Conservation (phyloP, 2,329 filamentous ascomycete species). For the Tetracladium maxilliforme region DNA sequence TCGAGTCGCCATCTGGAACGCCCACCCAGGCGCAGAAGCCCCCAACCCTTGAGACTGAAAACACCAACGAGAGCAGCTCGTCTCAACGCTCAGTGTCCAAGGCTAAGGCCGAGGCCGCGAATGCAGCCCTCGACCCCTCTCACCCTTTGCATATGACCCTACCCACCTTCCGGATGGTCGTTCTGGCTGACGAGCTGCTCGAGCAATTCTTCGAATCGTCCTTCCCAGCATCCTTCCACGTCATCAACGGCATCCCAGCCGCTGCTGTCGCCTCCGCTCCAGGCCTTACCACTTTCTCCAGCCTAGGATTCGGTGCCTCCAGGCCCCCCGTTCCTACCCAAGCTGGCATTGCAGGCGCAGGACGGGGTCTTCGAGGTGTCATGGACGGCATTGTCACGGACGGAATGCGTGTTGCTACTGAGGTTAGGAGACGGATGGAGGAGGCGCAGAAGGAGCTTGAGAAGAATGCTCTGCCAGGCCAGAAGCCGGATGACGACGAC, state of each 20-base stretch:
- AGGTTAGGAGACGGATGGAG: conserved; percentile 85
- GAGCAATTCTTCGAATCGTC: conserved; percentile 97
- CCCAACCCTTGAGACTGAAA: conserved; percentile 21
- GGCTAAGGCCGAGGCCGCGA: conserved; percentile 62
- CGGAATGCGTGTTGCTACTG: conserved; percentile 87
- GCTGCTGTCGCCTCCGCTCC: conserved; percentile 37
- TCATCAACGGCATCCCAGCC: conserved; percentile 40
- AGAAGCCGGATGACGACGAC: conserved; percentile 48
- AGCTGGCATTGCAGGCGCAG: conserved; percentile 20
- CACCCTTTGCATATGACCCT: conserved; percentile 92
- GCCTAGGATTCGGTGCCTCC: conserved; percentile 41
- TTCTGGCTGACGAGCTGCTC: conserved; percentile 86
- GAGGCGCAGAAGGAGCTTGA: conserved; percentile 89
- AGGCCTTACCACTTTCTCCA: conserved; percentile 75
- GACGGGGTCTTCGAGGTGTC: conserved; percentile 75
- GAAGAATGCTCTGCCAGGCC: conserved; percentile 55
- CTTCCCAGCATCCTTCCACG: conserved; percentile 84
- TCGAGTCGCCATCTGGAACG: conserved; percentile 30
- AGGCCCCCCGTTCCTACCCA: conserved; percentile 23
- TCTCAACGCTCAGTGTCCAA: conserved; percentile 33
- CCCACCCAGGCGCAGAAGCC: conserved; percentile 26
- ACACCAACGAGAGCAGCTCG: conserved; percentile 8
- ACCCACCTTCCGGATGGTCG: conserved; percentile 96
- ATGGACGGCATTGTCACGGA: conserved; percentile 96
- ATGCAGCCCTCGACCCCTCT: conserved; percentile 80